Evolutionary conservation across 1,284 basidiomycete genomes (phyloP).

Genomic region (Ceratobasidium sp.): DNA sequence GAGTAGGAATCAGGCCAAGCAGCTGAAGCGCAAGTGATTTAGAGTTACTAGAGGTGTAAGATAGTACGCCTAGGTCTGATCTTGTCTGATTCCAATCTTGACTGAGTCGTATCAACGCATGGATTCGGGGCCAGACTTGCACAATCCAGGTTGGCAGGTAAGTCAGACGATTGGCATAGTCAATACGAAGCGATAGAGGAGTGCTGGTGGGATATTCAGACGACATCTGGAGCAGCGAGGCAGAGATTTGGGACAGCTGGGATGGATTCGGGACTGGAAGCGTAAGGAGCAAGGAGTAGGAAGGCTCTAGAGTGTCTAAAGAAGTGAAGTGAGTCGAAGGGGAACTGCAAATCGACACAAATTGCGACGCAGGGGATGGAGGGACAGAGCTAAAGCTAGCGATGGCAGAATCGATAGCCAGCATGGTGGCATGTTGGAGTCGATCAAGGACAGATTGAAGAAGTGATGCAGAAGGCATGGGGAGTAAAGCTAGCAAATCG

Average conservation of each 20-base stretch:
- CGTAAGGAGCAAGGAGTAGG: neutral
- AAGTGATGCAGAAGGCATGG: too few relatives aligned
- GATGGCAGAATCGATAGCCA: too few relatives aligned
- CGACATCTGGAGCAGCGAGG: neutral
- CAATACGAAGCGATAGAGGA: constrained; percentile 1
- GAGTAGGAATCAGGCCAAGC: neutral
- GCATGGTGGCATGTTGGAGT: too few relatives aligned
- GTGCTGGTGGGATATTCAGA: neutral
- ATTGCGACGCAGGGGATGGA: too few relatives aligned
- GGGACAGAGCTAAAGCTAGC: too few relatives aligned
- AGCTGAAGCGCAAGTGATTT: constrained; percentile 1
- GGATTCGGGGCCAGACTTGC: constrained; percentile 9
- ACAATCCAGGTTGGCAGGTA: constrained; percentile 8
- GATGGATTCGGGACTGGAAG: constrained; percentile 10
- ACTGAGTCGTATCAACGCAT: constrained; percentile 3
- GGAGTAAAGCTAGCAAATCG: too few relatives aligned
- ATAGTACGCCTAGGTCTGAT: neutral
- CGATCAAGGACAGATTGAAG: too few relatives aligned
- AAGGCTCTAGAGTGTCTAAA: constrained; percentile 1
- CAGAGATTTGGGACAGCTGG: neutral
- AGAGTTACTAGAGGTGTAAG: neutral
- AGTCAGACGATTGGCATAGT: neutral
- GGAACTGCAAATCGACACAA: too few relatives aligned
- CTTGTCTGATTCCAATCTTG: neutral
- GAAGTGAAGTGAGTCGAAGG: neutral